phyloP scores from a whole-genome alignment of 2,329 filamentous ascomycete genomes.

The Paraconiothyrium brasiliense region DNA sequence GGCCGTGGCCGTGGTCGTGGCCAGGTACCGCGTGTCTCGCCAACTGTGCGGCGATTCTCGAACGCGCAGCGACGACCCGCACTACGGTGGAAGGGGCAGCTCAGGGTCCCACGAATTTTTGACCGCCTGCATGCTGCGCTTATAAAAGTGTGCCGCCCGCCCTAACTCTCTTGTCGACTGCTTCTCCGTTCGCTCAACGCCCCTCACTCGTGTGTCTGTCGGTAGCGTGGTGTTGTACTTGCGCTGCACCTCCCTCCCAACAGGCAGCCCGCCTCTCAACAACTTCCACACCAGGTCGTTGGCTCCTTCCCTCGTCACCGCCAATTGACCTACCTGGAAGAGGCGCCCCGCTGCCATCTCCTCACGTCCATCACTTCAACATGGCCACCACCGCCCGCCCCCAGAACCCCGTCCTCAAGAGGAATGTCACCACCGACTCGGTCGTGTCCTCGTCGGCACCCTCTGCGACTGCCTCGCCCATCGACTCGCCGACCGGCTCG shows the following conservation, averaged over 20 bases:
- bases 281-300: not conserved
- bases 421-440: constrained; percentile 62
- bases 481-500: constrained; percentile 69
- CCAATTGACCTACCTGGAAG: not conserved
- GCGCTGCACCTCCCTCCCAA: constrained; percentile 10
- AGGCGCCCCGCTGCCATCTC: not conserved
- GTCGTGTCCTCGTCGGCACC: constrained; percentile 61
- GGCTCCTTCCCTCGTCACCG: not conserved
- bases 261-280: constrained; percentile 20
- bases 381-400: constrained; percentile 63
- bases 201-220: not conserved
- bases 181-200: constrained; percentile 7
- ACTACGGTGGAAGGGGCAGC: constrained; percentile 6
- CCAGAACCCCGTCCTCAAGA: constrained; percentile 57
- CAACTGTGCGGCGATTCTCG: not conserved
- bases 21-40: constrained; percentile 5
- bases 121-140: not conserved
- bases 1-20: not conserved
- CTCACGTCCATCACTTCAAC: not conserved
- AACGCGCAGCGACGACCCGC: constrained; percentile 7
- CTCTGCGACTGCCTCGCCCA: constrained; percentile 64
- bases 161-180: not conserved
- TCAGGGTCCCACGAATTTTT: constrained; percentile 10
- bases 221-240: constrained; percentile 2
- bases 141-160: constrained; percentile 6